These are phyloP conservation scores for Boechera divaricarpa DNA, from an alignment of 345 rosid genomes.

Conservation along the genomic window DNA sequence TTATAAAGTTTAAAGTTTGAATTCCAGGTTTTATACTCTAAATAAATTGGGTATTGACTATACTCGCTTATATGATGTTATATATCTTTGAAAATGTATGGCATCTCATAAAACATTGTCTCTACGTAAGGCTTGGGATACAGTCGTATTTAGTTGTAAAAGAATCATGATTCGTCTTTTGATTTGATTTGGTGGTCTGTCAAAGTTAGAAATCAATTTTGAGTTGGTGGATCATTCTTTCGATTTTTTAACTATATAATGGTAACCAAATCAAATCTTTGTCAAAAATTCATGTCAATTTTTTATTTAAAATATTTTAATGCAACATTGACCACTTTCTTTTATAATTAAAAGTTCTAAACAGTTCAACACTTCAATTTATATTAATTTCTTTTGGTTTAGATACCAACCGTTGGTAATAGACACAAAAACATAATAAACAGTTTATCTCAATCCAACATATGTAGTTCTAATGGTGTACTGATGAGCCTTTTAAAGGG, in stretches of 20 bases:
- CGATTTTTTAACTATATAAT: background rate
- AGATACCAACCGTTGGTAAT: background rate
- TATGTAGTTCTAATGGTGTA: background rate
- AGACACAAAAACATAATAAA: background rate
- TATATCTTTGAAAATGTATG: background rate
- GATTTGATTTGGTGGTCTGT: background rate
- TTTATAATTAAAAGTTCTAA: background rate
- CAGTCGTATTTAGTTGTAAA: constrained; percentile 14
- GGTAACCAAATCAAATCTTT: background rate
- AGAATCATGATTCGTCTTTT: constrained; percentile 10
- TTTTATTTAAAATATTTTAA: background rate
- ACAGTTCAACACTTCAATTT: background rate
- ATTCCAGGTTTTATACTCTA: background rate
- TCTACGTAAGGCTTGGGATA: background rate
- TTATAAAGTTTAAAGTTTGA: background rate
- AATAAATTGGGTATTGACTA: background rate
- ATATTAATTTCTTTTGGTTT: background rate
- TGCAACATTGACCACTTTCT: constrained; percentile 4
- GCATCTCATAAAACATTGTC: constrained; percentile 1
- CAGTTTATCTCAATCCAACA: background rate
- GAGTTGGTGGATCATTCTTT: constrained; percentile 19
- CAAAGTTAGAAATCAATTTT: background rate
- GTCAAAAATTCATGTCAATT: background rate
- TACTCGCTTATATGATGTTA: background rate
- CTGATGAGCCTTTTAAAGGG: background rate